Conservation (phyloP, 1,284 basidiomycete genomes). For the Ustilago trichophora region DNA sequence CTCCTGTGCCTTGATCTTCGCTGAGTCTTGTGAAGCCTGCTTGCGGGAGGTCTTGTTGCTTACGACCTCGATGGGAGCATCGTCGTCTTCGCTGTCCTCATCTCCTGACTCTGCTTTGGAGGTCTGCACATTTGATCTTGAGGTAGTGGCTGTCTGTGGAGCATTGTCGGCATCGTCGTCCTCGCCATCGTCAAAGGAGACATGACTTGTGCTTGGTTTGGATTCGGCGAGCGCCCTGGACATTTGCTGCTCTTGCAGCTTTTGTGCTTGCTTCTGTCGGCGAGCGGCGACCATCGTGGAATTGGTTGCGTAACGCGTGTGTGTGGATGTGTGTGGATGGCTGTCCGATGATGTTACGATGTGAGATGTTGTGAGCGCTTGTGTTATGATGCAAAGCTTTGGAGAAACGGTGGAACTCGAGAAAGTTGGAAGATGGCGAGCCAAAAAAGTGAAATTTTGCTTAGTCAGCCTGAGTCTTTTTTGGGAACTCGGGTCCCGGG, state of each 20-base stretch:
- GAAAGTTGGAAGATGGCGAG: constrained; percentile 6
- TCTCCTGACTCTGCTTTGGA: too few species aligned
- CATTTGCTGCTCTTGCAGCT: constrained; percentile 44
- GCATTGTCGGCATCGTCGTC: constrained; percentile 1
- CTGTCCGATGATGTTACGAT: too few species aligned
- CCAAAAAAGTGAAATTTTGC: constrained; percentile 27
- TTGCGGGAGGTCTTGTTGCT: constrained; percentile 44
- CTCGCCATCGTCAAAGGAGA: constrained; percentile 40
- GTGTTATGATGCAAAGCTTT: too few species aligned
- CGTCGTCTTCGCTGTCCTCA: constrained; percentile 29
- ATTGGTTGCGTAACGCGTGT: too few species aligned
- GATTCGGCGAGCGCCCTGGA: constrained; percentile 31
- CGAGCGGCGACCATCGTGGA: constrained; percentile 27
- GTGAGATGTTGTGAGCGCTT: too few species aligned
- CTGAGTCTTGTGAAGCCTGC: constrained; percentile 22
- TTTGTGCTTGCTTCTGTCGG: constrained; percentile 26
- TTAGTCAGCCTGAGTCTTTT: constrained; percentile 31
- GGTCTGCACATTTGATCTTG: background rate
- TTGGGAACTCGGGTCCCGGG: constrained; percentile 33
- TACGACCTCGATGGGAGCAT: constrained; percentile 46
- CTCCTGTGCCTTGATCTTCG: constrained; percentile 25
- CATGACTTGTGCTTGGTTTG: constrained; percentile 19
- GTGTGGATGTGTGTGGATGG: too few species aligned
- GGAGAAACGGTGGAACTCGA: background rate
- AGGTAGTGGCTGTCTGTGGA: background rate